Conservation (phyloP, 306 rosid species). For the Prunus fruticosa region DNA sequence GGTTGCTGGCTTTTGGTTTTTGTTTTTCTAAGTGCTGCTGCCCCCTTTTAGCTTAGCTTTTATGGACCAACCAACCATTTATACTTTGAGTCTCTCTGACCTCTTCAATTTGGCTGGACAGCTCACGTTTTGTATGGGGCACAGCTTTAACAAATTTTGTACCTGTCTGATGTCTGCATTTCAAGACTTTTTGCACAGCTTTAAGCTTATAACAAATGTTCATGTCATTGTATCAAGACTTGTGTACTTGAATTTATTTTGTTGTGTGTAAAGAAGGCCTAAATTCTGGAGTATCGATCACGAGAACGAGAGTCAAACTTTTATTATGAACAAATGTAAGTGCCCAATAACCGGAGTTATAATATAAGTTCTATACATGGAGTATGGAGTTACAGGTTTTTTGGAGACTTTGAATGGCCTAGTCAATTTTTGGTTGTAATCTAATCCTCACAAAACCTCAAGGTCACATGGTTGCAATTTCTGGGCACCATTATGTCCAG, state of each 20-base stretch:
- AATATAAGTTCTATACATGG: too few relatives aligned
- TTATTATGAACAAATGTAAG: too few relatives aligned
- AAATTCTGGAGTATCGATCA: too few relatives aligned
- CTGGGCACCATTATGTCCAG: constrained; percentile 33
- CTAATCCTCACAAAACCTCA: constrained; percentile 25
- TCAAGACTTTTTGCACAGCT: neutral
- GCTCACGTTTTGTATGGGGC: constrained; percentile 4
- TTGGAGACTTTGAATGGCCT: neutral
- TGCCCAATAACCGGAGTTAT: neutral
- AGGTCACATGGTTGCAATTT: constrained; percentile 32
- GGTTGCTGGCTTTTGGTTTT: constrained; percentile 32
- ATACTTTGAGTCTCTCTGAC: too few relatives aligned
- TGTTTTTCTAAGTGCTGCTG: constrained; percentile 38
- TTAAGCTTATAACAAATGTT: neutral
- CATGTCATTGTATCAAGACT: neutral
- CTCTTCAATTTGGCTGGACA: constrained; percentile 6
- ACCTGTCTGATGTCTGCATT: neutral
- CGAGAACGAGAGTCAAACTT: neutral
- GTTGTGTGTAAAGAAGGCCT: too few relatives aligned
- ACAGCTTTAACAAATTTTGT: neutral
- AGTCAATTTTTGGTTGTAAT: neutral
- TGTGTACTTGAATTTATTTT: too few relatives aligned
- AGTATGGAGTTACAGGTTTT: too few relatives aligned
- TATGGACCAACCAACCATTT: constrained; percentile 30
- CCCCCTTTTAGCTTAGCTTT: constrained; percentile 23